Percentiles rank a stretch among this genome's conserved stretches.
These are phyloP conservation scores for Nothophaeocryptopus gaeumannii DNA, from an alignment of 2,329 filamentous ascomycete species.

Conservation along the genomic window DNA sequence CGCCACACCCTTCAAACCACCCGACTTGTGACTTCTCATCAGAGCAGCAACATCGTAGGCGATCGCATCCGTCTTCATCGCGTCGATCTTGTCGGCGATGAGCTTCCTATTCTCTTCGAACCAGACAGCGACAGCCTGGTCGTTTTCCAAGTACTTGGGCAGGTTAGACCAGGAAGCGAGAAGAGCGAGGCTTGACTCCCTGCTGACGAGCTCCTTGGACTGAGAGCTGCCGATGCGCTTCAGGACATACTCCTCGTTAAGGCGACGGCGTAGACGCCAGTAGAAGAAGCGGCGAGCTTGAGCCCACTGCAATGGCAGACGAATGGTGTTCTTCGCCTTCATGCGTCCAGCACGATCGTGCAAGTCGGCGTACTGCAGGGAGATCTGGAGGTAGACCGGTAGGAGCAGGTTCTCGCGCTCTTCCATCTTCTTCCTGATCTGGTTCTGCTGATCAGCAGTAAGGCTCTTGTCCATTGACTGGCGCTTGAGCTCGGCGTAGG, in stretches of 20 bases:
- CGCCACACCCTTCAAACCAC: slow-evolving; percentile 78
- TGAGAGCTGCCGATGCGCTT: slow-evolving; percentile 69
- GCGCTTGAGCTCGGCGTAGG: slow-evolving; percentile 80
- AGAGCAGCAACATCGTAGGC: slow-evolving; percentile 68
- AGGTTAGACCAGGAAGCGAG: slow-evolving; percentile 82
- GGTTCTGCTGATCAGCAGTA: slow-evolving; percentile 68
- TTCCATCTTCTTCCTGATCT: slow-evolving; percentile 79
- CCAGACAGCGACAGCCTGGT: slow-evolving; percentile 84
- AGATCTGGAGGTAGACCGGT: slow-evolving; percentile 91
- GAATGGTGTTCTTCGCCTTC: slow-evolving; percentile 95
- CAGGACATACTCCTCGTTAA: slow-evolving; percentile 96
- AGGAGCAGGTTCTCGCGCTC: slow-evolving; percentile 83
- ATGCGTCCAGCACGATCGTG: slow-evolving; percentile 97
- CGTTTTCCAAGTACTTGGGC: slow-evolving; percentile 71
- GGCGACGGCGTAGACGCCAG: slow-evolving; percentile 94
- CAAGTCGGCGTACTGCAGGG: slow-evolving; percentile 93
- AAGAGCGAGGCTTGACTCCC: slow-evolving; percentile 61
- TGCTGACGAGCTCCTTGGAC: slow-evolving; percentile 44
- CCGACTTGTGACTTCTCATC: slow-evolving; percentile 63
- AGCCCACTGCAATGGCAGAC: slow-evolving; percentile 77
- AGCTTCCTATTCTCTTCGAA: slow-evolving; percentile 90
- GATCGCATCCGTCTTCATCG: slow-evolving; percentile 72
- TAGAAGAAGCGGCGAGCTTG: slow-evolving; percentile 97
- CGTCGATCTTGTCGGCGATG: slow-evolving; percentile 79
- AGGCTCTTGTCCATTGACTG: slow-evolving; percentile 67